Evolutionary conservation across 2,329 filamentous ascomycete genomes (phyloP).

Genomic region (Venturia aucupariae): DNA sequence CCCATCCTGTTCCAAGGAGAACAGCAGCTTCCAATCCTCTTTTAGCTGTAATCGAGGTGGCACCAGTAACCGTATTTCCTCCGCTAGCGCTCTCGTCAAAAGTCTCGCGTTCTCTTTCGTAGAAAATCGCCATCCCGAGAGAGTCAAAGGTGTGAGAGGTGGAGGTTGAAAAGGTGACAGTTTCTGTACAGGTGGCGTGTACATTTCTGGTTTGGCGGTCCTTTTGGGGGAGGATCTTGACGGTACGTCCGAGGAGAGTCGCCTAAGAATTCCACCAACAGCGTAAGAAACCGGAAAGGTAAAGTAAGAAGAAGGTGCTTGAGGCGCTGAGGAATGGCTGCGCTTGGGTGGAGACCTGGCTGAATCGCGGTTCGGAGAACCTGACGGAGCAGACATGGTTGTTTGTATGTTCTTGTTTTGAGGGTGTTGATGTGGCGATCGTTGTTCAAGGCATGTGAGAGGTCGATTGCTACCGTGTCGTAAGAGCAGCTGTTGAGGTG

Average conservation of each 20-base stretch:
- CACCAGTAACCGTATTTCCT: constrained; percentile 85
- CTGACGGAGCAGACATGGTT: constrained; percentile 6
- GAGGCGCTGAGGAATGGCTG: constrained; percentile 12
- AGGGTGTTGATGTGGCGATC: neutral
- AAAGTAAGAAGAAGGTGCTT: constrained; percentile 33
- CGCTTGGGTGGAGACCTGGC: neutral
- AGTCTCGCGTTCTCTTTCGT: constrained; percentile 55
- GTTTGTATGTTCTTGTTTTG: neutral
- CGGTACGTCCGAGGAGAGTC: constrained; percentile 34
- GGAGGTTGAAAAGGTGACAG: constrained; percentile 79
- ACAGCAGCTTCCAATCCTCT: constrained; percentile 77
- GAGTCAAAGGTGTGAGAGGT: constrained; percentile 69
- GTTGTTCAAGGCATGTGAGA: neutral
- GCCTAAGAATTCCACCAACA: constrained; percentile 37
- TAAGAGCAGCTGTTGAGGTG: neutral
- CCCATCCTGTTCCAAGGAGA: constrained; percentile 87
- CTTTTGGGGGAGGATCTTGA: neutral
- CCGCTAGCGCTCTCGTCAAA: constrained; percentile 64
- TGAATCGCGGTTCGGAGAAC: neutral
- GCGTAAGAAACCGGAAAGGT: constrained; percentile 42
- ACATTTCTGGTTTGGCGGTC: neutral
- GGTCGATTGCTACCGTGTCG: neutral
- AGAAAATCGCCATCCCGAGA: constrained; percentile 55
- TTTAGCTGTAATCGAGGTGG: constrained; percentile 79
- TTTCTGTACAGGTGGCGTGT: constrained; percentile 47